Base-by-base conservation (phyloP, 2,329 filamentous ascomycete genomes). In the Alternaria triticina region DNA sequence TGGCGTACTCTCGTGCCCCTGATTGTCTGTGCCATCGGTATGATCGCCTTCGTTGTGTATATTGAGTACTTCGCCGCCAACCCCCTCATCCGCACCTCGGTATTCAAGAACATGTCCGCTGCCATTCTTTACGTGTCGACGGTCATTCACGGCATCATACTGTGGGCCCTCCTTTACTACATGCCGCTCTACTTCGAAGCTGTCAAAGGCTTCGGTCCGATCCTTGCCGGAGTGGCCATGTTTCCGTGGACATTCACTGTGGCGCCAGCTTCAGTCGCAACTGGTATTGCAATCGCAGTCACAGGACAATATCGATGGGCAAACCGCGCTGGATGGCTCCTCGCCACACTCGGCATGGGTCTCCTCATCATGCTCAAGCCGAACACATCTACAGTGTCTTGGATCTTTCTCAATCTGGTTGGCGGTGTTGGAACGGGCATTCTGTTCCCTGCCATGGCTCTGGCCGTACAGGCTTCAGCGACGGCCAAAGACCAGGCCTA, bases 1-100 rank as follows among this genome's bases (percentile, higher is more conserved):
- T 90, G 86, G 84, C 83, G 84, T 2, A 89, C 88, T 0, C 79
- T 92, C 2, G 83, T 89, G 1, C 90, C 89, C 0, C 77, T 92
- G 13, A 74, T 88, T 4, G 43, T 91, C 9, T 89, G 89, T 2
- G 72, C 80, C 0, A 75, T 80, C 1, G 84, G 86, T 2, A 75
- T 91, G 4, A 68, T 84, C 3, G 79, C 70, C 7, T 89, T 89
- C 70, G 80, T 82, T 10, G 77, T 85, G 23, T 90, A 86, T 69
- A 88, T 91, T 74, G 79, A 82, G 11, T 82, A 79, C 52, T 75
- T 84, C 30, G 83, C 86, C 0, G 62, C 74, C 3, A 83, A 88
- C 55, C 87, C 87, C 0, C 81, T 86, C 45, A 83, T 86, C 62
- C 75, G 79, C 45, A 79, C 81, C 20, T 73, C 73, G 5, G 75